Percentiles rank a stretch among this genome's conserved stretches.
phyloP scores from a whole-genome alignment of 2,329 filamentous ascomycete species.

The Cordyceps cicadae region DNA sequence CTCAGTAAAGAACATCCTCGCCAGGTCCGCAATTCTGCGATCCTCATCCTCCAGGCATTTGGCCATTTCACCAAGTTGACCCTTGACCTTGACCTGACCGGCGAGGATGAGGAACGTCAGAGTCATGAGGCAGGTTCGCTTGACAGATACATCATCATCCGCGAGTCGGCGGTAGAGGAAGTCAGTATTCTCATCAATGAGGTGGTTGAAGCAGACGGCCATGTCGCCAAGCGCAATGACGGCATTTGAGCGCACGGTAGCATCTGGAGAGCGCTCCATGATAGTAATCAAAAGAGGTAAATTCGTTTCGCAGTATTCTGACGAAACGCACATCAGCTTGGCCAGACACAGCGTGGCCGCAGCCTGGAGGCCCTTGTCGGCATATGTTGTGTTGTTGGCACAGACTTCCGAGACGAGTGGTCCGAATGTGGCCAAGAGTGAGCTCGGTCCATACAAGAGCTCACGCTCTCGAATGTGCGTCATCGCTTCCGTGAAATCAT shows the following conservation, averaged over 20 bases:
- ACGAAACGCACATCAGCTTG: constrained; percentile 97
- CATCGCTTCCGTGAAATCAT: constrained; percentile 85
- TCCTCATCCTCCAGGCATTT: constrained; percentile 98
- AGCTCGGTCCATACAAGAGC: constrained; percentile 71
- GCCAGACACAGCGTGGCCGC: constrained; percentile 90
- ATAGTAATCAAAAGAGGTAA: constrained; percentile 93
- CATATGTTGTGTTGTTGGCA: constrained; percentile 86
- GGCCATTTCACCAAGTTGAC: constrained; percentile 96
- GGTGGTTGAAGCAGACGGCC: constrained; percentile 98
- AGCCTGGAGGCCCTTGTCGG: constrained; percentile 81
- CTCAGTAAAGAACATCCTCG: constrained; percentile 97
- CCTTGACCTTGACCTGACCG: constrained; percentile 98
- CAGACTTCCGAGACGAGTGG: constrained; percentile 90
- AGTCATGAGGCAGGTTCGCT: constrained; percentile 97
- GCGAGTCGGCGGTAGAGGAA: constrained; percentile 92
- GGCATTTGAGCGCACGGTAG: constrained; percentile 89
- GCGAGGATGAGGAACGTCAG: constrained; percentile 94
- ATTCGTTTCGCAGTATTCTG: constrained; percentile 92
- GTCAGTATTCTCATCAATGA: constrained; percentile 98
- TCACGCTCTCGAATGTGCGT: constrained; percentile 76
- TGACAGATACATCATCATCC: constrained; percentile 80
- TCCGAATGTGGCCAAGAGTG: constrained; percentile 82
- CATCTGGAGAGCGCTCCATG: constrained; percentile 86
- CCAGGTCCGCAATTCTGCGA: constrained; percentile 84
- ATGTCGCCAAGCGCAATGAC: constrained; percentile 97